Base-by-base conservation (phyloP, 208 protist genomes). In the Acanthamoeba polyphaga region DNA sequence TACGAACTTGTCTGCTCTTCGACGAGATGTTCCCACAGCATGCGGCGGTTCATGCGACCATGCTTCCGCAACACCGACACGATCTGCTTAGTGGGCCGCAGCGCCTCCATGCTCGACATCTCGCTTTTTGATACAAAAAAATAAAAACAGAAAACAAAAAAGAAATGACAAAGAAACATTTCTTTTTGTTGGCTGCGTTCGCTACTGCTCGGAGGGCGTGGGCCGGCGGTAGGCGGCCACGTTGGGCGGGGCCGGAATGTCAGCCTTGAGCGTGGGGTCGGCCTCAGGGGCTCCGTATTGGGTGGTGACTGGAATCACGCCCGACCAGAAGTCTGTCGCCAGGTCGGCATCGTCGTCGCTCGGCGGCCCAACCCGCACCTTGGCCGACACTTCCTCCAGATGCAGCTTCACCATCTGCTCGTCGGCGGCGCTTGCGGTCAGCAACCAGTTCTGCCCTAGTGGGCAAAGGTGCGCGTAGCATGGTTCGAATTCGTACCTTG, bases 381-480 rank as follows among this genome's bases (percentile, higher is more conserved):
- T 92, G 46, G 85, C 85, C n/a, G 85, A 92, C 24, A 70, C 85
- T 27, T 92, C 34, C 17, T 70, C 55, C 34, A 92, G 29, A 43
- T 92, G 85, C 24, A 92, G 15, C 43, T 92, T 92, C 34, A 92
- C 85, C 85, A 92, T 92, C 85, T 92, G 19, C 4, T 78, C 68
- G 10, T n/a, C 51, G 43, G 27, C 13, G 38, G n/a, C n/a, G n/a
- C 12, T 34, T 64, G 60, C 60, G 27, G 60, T 66, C 4, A 27
- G 27, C 15, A 3, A n/a, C n/a, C n/a, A n/a, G n/a, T n/a, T n/a
- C n/a, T n/a, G n/a, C n/a, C n/a, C n/a, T n/a, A n/a, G n/a, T n/a
- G n/a, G n/a, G n/a, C n/a, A n/a, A 38, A 38, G 38, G 38, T 38
- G 38, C 38, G 38, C 38, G 3, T 38, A 38, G 3, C 38, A 38